Evolutionary conservation across 257 asterid species (phyloP), one percentile per base, ranked within the genome.

Genomic region (Vinca minor): DNA sequence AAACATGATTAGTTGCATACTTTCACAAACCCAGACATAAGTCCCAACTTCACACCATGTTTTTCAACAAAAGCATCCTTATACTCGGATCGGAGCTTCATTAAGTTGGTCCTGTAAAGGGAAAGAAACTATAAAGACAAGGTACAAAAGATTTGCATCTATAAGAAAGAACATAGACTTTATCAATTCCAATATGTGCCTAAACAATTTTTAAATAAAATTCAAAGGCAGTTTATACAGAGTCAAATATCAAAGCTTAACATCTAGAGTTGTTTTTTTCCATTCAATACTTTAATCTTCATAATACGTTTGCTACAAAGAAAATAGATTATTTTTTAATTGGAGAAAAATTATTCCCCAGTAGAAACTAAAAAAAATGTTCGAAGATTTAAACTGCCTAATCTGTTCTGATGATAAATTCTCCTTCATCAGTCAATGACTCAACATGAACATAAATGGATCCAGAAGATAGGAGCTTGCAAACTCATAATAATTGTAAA

Each of bases 61-160:
- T 93, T 93, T 78, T 89, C 97, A 72, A 73, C 77, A 76, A 87
- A 93, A 45, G 96, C 79, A 71, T 93, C 97, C 80, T 89, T 93
- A 88, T 89, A 93, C 66, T 93, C 97, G 35, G 96, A 87, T 54
- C 96, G 90, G 65, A 93, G 96, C 76, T 93, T 85, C 99, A 89
- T 93, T 80, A 93, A 79, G 76, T 93, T 93, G 23, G 96, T 93
- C 98, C 98, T 93, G 90, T 61, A 69, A 53, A 8, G 66, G 18
- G 11, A 9, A 57, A 15, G 9, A 67, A n/a, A n/a, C n/a, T n/a
- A 3, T 35, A 23, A 54, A 46, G n/a, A 61, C 18, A 70, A 58
- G n/a, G 26, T 59, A 61, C 26, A 47, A 65, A 1, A n/a, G n/a
- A n/a, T 9, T n/a, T 31, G 34, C 12, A 14, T 29, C 41, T 17